A percentile compares a stretch with the other conserved stretches of the same genome.
Conservation (phyloP, 768 basidiomycete species). For the Trichaptum fuscoviolaceum region DNA sequence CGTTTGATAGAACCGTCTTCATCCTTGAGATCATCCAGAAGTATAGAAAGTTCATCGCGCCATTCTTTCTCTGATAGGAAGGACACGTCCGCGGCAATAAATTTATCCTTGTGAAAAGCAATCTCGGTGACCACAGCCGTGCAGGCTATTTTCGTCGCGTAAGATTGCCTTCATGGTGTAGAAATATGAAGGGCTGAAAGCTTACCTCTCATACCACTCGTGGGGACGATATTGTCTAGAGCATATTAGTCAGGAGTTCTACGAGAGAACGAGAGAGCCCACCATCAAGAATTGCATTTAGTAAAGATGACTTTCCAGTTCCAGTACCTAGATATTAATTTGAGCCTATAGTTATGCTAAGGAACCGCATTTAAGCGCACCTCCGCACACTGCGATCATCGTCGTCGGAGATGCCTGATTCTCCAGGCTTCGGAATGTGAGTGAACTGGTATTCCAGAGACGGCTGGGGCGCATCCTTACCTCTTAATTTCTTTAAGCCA, state of each 20-base stretch:
- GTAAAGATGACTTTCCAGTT: slow-evolving; percentile 54
- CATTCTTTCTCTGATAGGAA: slow-evolving; percentile 54
- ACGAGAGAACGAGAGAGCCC: slow-evolving; percentile 9
- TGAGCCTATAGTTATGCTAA: slow-evolving; percentile 5
- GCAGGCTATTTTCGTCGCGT: slow-evolving; percentile 37
- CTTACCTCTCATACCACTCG: slow-evolving; percentile 59
- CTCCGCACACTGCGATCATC: slow-evolving; percentile 62
- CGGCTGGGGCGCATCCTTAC: slow-evolving; percentile 25
- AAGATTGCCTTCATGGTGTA: neutral
- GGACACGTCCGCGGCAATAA: slow-evolving; percentile 54
- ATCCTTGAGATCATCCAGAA: slow-evolving; percentile 53
- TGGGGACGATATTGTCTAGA: slow-evolving; percentile 57
- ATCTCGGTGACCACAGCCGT: slow-evolving; percentile 64
- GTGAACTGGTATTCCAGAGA: neutral
- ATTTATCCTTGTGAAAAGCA: slow-evolving; percentile 46
- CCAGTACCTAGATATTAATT: slow-evolving; percentile 41
- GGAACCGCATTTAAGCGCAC: slow-evolving; percentile 25
- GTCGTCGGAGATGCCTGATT: slow-evolving; percentile 48
- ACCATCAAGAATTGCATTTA: slow-evolving; percentile 62
- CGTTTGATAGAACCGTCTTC: slow-evolving; percentile 52
- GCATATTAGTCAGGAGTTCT: slow-evolving; percentile 2
- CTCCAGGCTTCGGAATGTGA: slow-evolving; percentile 33
- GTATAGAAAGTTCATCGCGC: slow-evolving; percentile 49
- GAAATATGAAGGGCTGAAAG: slow-evolving; percentile 6
- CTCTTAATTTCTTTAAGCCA: slow-evolving; percentile 50